Percentiles rank a stretch among this genome's conserved stretches.
These are phyloP conservation scores for Coemansia sp. DNA, from an alignment of 192 early-diverging fungal genomes.

Conservation along the genomic window DNA sequence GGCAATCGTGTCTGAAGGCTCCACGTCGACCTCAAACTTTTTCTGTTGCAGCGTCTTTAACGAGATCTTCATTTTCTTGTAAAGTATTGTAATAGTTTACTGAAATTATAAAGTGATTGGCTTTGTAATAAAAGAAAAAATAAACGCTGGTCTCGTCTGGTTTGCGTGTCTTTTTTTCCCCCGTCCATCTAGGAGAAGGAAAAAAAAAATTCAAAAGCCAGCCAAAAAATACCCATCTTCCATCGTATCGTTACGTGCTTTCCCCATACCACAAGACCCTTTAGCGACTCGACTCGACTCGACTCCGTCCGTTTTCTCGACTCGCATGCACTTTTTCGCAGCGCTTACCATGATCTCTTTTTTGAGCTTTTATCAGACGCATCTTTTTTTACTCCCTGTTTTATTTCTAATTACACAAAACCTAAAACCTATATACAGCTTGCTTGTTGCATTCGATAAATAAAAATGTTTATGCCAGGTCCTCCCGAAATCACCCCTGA, in stretches of 20 bases:
- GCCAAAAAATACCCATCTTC: not conserved
- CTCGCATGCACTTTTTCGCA: not conserved
- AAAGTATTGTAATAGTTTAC: not conserved
- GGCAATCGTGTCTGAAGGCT: conserved; percentile 61
- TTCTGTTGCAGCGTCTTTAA: conserved; percentile 92
- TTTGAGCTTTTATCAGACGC: not conserved
- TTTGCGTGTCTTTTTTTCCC: no score
- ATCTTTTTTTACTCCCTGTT: no score
- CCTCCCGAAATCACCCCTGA: conserved; percentile 46
- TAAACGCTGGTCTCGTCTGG: not conserved
- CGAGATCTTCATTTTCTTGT: conserved; percentile 64
- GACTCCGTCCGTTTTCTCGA: not conserved
- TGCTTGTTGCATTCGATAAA: no score
- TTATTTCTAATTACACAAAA: not conserved
- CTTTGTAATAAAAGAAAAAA: not conserved
- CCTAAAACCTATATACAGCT: no score
- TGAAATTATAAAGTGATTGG: not conserved
- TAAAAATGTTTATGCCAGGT: conserved; percentile 50
- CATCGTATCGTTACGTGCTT: no score
- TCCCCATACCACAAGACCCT: no score
- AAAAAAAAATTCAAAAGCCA: not conserved
- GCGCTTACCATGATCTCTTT: not conserved
- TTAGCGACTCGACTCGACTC: not conserved
- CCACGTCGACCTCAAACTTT: conserved; percentile 75
- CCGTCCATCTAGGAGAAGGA: no score